phyloP scores from a whole-genome alignment of 441 rosid genomes.

The Pelargonium cotyledonis region DNA sequence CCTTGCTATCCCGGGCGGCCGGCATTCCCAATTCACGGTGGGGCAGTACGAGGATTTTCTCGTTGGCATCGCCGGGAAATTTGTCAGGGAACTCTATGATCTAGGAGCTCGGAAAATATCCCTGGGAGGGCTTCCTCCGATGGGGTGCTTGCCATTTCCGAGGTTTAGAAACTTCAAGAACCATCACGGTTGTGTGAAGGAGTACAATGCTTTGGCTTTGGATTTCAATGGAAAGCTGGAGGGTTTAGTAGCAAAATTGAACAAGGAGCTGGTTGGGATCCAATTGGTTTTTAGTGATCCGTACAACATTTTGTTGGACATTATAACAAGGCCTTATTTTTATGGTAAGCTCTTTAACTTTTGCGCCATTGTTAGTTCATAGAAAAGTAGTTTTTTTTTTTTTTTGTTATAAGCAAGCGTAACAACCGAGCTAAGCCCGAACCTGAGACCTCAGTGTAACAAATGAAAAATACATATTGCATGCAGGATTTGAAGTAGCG shows the following conservation, averaged over 20 bases:
- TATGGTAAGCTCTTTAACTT: slow-evolving; percentile 25
- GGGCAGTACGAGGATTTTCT: slow-evolving; percentile 39
- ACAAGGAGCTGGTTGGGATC: slow-evolving; percentile 41
- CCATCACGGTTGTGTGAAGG: slow-evolving; percentile 32
- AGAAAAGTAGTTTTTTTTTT: no score
- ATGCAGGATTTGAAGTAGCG: slow-evolving; percentile 39
- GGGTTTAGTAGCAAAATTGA: slow-evolving; percentile 24
- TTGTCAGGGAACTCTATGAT: slow-evolving; percentile 34
- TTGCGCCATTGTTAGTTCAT: background rate
- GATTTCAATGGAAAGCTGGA: slow-evolving; percentile 46
- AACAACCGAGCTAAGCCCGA: no score
- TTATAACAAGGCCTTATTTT: slow-evolving; percentile 34
- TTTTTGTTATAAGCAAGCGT: no score
- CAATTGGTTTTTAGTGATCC: slow-evolving; percentile 45
- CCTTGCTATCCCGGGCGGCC: slow-evolving; percentile 29
- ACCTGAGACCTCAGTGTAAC: no score
- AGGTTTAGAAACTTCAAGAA: slow-evolving; percentile 43
- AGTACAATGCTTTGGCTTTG: slow-evolving; percentile 41
- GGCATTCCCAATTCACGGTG: slow-evolving; percentile 36
- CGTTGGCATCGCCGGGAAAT: slow-evolving; percentile 35
- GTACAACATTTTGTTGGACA: slow-evolving; percentile 34
- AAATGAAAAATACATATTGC: no score
- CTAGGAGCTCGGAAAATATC: slow-evolving; percentile 61
- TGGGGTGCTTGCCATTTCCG: slow-evolving; percentile 71
- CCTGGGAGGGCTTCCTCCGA: slow-evolving; percentile 58